Evolutionary conservation across 2,329 filamentous ascomycete species (phyloP), one percentile per base, ranked within the genome.

Genomic region (Magnaporthales sp.): DNA sequence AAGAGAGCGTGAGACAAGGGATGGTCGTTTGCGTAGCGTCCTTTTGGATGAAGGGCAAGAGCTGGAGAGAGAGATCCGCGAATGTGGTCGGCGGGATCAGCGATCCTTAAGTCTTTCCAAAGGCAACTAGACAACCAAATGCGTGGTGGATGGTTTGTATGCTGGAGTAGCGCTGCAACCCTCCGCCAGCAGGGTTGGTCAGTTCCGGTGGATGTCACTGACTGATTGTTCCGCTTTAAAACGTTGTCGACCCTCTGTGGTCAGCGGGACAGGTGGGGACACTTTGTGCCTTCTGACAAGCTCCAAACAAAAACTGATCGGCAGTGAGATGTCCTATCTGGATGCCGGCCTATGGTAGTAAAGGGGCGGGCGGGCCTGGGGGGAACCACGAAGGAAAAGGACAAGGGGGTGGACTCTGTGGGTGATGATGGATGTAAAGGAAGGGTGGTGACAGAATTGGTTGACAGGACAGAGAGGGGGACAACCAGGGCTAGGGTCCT

Each of bases 41-140:
- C 30, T 62, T 69, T 69, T 75, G 75, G 32, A 19, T 31, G 66
- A 13, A 32, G 67, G 70, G 69, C 69, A 69, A 66, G 69, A 68
- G 15, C 66, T 68, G 73, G 77, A 69, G 76, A 72, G 76, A 72
- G 77, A 76, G 75, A 78, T 71, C 70, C 67, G 68, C 69, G 66
- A 24, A 64, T 67, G 56, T 67, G 68, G 72, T 68, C 69, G 72
- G 69, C 61, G 82, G 83, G 83, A 85, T 85, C 83, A 84, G 82
- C 83, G 80, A 81, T 80, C 80, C 84, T 85, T 85, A 85, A 83
- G 83, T 84, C 81, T 80, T 78, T 75, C 75, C 73, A 73, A 75
- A 71, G 73, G 74, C 70, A 65, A 22, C 26, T 31, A 46, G 46
- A 58, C n/a, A 64, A 24, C 15, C 8, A 31, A 38, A 38, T 22